These are phyloP conservation scores for Tarenaya hassleriana DNA, from an alignment of 345 rosid genomes.

Conservation along the genomic window DNA sequence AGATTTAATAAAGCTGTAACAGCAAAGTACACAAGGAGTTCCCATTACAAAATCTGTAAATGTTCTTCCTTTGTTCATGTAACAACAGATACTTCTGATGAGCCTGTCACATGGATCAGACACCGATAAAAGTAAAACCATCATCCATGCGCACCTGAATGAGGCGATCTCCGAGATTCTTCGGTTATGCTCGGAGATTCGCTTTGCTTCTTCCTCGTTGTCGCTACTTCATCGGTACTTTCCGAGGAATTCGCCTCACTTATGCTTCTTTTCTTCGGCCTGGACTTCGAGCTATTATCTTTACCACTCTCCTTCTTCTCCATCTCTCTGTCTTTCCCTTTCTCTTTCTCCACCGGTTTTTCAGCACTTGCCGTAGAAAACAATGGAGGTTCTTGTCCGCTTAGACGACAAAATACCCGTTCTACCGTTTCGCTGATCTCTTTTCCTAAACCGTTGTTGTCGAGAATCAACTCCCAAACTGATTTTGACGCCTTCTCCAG, in stretches of 20 bases:
- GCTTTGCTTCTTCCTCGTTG: background rate
- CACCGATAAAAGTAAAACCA: no score
- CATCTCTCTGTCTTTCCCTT: conserved; percentile 17
- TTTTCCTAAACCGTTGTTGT: conserved; percentile 67
- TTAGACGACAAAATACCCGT: conserved; percentile 63
- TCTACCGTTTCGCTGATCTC: conserved; percentile 56
- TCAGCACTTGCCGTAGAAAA: conserved; percentile 41
- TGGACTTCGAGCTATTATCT: conserved; percentile 35
- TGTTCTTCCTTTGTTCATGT: no score
- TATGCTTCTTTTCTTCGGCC: conserved; percentile 37
- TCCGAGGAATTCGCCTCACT: background rate
- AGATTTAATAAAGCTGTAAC: no score
- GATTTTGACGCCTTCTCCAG: conserved; percentile 93
- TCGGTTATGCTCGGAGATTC: background rate
- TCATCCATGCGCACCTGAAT: conserved; percentile 5
- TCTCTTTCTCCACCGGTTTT: conserved; percentile 32
- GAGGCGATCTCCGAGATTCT: conserved; percentile 9
- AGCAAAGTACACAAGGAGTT: no score
- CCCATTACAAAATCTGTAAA: no score
- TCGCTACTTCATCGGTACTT: background rate
- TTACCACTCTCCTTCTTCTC: conserved; percentile 32
- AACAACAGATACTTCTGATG: conserved; percentile 9
- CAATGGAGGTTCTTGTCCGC: conserved; percentile 72
- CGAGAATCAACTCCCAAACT: conserved; percentile 96
- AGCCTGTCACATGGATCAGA: no score